Conservation (phyloP, 177 flowering plant species). For the Telopea speciosissima region DNA sequence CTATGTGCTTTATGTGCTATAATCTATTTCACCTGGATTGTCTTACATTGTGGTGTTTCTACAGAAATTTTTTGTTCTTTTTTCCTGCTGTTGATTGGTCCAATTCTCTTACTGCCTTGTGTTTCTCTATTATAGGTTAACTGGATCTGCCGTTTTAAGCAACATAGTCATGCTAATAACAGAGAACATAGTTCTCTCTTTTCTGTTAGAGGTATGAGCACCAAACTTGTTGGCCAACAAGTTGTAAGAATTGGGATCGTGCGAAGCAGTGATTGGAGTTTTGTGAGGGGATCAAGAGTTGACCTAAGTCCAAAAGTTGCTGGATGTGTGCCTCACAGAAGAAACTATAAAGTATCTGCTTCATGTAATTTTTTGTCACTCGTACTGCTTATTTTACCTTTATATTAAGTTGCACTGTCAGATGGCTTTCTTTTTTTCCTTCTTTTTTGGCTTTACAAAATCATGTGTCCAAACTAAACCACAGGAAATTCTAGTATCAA, state of each 20-base stretch:
- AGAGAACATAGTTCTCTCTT: constrained; percentile 4
- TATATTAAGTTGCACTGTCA: too few species aligned
- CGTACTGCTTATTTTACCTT: not conserved
- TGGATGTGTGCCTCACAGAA: constrained; percentile 16
- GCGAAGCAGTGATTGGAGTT: constrained; percentile 35
- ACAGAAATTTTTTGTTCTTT: not conserved
- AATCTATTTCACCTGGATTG: too few species aligned
- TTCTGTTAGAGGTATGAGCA: constrained; percentile 18
- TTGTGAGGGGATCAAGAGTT: constrained; percentile 40
- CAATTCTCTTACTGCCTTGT: constrained; percentile 2
- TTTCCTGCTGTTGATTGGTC: not conserved
- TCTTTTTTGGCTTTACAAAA: not conserved
- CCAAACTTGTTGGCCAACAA: constrained; percentile 26
- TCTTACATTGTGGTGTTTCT: not conserved
- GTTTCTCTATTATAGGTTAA: constrained; percentile 18
- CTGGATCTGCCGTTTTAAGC: not conserved
- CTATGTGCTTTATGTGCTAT: too few species aligned
- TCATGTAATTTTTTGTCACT: constrained; percentile 46
- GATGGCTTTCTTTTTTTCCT: too few species aligned
- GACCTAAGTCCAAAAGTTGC: constrained; percentile 26
- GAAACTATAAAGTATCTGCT: constrained; percentile 34
- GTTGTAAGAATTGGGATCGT: constrained; percentile 14
- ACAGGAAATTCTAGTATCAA: not conserved
- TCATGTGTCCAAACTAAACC: too few species aligned
- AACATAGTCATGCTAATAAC: constrained; percentile 1